phyloP scores from a whole-genome alignment of 805 yeast species.

The Teunomyces aglyptinius region DNA sequence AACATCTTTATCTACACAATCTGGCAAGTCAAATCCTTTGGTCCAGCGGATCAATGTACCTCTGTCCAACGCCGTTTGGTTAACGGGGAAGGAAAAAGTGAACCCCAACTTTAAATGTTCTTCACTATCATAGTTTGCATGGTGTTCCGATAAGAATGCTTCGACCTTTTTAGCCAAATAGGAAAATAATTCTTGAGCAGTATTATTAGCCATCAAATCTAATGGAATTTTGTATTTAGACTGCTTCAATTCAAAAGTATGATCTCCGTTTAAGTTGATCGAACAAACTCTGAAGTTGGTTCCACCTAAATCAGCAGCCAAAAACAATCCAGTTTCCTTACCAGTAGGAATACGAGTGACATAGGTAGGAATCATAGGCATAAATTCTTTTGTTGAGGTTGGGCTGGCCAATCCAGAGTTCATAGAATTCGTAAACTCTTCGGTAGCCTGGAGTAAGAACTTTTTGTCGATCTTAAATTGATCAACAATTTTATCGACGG shows the following conservation, averaged over 20 bases:
- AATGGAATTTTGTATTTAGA: conserved; percentile 76
- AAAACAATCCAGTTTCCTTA: conserved; percentile 71
- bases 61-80: conserved; percentile 73
- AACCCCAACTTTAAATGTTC: conserved; percentile 72
- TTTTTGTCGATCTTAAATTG: conserved; percentile 44
- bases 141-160: conserved; percentile 65
- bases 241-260: conserved; percentile 75
- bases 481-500: conserved; percentile 35
- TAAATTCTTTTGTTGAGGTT: conserved; percentile 38
- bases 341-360: conserved; percentile 88
- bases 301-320: conserved; percentile 96
- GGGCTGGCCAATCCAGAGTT: conserved; percentile 54
- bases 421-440: conserved; percentile 59
- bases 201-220: conserved; percentile 64
- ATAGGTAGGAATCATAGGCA: conserved; percentile 91
- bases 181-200: conserved; percentile 65
- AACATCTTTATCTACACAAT: conserved; percentile 82
- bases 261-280: conserved; percentile 70
- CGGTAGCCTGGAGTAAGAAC: conserved; percentile 46
- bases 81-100: conserved; percentile 91
- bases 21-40: conserved; percentile 86
- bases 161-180: conserved; percentile 72
- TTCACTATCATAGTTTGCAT: conserved; percentile 38
- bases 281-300: conserved; percentile 96
- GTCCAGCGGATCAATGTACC: conserved; percentile 95